These are phyloP conservation scores for Colletotrichum destructivum DNA, from an alignment of 2,329 filamentous ascomycete species.

Conservation along the genomic window DNA sequence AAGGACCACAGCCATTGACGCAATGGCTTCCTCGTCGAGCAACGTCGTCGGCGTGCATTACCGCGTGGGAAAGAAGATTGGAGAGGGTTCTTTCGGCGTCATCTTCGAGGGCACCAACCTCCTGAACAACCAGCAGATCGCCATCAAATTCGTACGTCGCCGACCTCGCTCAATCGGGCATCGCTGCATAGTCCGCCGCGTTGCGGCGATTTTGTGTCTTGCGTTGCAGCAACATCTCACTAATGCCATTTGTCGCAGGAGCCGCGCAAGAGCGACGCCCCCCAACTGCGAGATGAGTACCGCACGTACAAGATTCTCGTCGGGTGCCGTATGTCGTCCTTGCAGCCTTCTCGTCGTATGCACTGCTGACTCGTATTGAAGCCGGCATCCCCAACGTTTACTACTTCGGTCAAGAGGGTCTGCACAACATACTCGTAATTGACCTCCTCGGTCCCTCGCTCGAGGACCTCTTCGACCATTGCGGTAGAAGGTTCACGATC, in stretches of 20 bases:
- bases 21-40: slow-evolving; percentile 89
- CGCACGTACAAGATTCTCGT: slow-evolving; percentile 99
- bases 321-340: slow-evolving; percentile 88
- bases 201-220: neutral
- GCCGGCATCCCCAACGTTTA: slow-evolving; percentile 99
- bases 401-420: slow-evolving; percentile 98
- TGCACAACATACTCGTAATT: slow-evolving; percentile 99
- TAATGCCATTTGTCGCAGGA: slow-evolving; percentile 71
- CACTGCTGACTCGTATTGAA: slow-evolving; percentile 56
- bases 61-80: slow-evolving; percentile 98
- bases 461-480: slow-evolving; percentile 98
- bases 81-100: slow-evolving; percentile 97
- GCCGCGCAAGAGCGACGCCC: slow-evolving; percentile 98
- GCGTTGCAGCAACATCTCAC: slow-evolving; percentile 9
- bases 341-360: neutral
- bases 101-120: slow-evolving; percentile 99
- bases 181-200: slow-evolving; percentile 10
- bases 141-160: slow-evolving; percentile 95
- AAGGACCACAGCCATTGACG: slow-evolving; percentile 46
- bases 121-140: slow-evolving; percentile 98
- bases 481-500: slow-evolving; percentile 92
- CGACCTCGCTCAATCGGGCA: slow-evolving; percentile 14
- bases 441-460: slow-evolving; percentile 95
- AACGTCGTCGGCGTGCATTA: slow-evolving; percentile 99
- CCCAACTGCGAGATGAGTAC: slow-evolving; percentile 97